Conservation (phyloP, 2,329 filamentous ascomycete genomes). For the Exutisphaerella laricina region DNA sequence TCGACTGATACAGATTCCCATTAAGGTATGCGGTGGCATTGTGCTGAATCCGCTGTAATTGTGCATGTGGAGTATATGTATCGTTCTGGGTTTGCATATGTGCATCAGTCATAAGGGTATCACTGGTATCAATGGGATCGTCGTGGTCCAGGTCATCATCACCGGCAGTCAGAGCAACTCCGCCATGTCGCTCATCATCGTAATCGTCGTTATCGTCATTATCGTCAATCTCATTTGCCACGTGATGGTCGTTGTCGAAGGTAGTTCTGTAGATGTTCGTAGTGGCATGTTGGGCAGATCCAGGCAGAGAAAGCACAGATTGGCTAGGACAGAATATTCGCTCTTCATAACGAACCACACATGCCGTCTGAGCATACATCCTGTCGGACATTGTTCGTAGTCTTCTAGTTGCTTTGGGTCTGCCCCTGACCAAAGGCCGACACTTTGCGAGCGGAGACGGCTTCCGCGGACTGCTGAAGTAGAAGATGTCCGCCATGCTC, state of each 20-base stretch:
- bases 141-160: not conserved
- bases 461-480: slow-evolving; percentile 23
- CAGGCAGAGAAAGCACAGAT: slow-evolving; percentile 17
- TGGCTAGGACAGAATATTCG: slow-evolving; percentile 25
- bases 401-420: slow-evolving; percentile 12
- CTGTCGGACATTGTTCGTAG: slow-evolving; percentile 15
- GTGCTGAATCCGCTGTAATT: not conserved
- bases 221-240: slow-evolving; percentile 10
- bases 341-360: slow-evolving; percentile 27
- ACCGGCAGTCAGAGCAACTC: slow-evolving; percentile 5
- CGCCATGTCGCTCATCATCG: slow-evolving; percentile 13
- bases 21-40: not conserved
- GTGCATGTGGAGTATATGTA: not conserved
- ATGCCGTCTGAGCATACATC: slow-evolving; percentile 22
- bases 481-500: slow-evolving; percentile 24
- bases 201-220: slow-evolving; percentile 10
- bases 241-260: slow-evolving; percentile 5
- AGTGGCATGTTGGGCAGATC: slow-evolving; percentile 9
- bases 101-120: not conserved
- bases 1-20: not conserved
- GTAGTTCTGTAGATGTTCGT: slow-evolving; percentile 8
- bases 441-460: slow-evolving; percentile 11
- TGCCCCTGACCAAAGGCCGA: slow-evolving; percentile 14
- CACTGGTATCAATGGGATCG: not conserved
- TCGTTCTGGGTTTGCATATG: slow-evolving; percentile 1